These are phyloP conservation scores for Leptodermis oblonga DNA, from an alignment of 257 asterid species.

Conservation along the genomic window DNA sequence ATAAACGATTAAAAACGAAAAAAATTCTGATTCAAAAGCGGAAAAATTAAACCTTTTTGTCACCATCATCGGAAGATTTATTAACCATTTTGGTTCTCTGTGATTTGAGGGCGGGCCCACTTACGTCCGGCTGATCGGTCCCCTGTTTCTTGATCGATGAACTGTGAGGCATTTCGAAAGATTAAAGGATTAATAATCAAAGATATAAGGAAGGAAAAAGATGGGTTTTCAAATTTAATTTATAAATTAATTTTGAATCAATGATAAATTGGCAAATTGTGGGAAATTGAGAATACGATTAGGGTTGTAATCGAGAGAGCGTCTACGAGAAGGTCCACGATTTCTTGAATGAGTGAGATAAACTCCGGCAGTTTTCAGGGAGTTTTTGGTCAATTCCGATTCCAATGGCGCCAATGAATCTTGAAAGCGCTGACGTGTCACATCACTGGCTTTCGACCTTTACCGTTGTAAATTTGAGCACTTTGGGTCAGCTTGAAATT, in stretches of 20 bases:
- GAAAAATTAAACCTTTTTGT: conserved; percentile 37
- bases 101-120: conserved; percentile 45
- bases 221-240: background rate
- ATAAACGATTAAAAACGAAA: background rate
- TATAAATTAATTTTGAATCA: background rate
- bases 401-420: background rate
- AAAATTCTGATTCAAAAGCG: background rate
- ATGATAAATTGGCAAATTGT: background rate
- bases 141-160: conserved; percentile 34
- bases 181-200: background rate
- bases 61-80: conserved; percentile 64
- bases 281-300: background rate
- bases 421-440: conserved; percentile 3
- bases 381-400: background rate
- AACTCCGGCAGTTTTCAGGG: background rate
- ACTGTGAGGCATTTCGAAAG: conserved; percentile 41
- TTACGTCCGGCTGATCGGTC: conserved; percentile 46
- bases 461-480: conserved; percentile 9
- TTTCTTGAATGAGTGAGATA: background rate
- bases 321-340: background rate
- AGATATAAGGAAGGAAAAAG: background rate
- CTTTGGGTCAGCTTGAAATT: background rate
- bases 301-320: background rate
- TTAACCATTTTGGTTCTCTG: conserved; percentile 49
- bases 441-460: background rate